Evolutionary conservation across 257 asterid species (phyloP), one percentile per base, ranked within the genome.

Genomic region (Primulina tabacum): DNA sequence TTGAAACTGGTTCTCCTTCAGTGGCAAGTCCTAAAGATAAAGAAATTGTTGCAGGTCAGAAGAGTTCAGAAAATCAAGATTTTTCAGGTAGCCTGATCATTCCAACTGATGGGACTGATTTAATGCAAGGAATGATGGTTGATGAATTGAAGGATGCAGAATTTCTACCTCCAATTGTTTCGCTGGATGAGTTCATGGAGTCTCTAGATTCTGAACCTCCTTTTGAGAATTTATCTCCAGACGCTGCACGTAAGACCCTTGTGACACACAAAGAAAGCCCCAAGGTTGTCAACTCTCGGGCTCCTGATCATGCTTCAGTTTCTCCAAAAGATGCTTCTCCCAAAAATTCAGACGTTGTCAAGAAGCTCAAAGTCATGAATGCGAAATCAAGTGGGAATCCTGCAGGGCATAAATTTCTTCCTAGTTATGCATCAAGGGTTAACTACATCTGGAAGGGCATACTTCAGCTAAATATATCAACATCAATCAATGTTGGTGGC

Each of bases 191-290:
- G 80, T 94, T 94, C 70, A 89, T 94, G 99, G 99, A 94, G 76
- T 94, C 97, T 75, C 98, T 91, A 26, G 74, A 94, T 74, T 74
- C 92, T 67, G 99, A 94, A 71, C 98, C 99, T 72, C 99, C 97
- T 7, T 90, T 94, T 65, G 95, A 88, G 40, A 74, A 79, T 69
- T 70, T 90, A 75, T 83, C 92, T 18, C 87, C 71, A 10, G 86
- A 82, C 77, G 83, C 84, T 37, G 82, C 26, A 43, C 75, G 32
- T 65, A 76, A 80, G 59, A 52, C 71, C 14, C 77, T 80, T 34
- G 56, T 28, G 21, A 18, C 78, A 10, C 83, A 69, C 4, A 83
- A 78, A 61, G 91, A 78, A 32, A 85, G 83, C 60, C 68, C 82
- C 2, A 82, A 80, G 20, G 71, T 43, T 55, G 74, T 64, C 50